Evolutionary conservation across 257 asterid species (phyloP).

Genomic region (Plantago elongata): DNA sequence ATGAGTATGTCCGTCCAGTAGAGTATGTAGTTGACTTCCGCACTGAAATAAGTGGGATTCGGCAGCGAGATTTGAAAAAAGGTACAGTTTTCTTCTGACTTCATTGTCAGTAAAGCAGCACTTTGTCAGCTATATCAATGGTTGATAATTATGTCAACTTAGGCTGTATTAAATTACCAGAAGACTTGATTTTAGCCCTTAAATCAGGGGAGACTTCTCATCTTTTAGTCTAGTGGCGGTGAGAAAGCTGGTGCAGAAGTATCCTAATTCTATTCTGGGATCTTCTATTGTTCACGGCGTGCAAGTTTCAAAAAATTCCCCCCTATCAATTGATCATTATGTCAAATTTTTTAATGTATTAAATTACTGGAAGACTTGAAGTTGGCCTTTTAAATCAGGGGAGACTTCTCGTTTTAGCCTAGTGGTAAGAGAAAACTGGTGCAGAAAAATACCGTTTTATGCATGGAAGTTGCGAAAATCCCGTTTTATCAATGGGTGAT

Average conservation of each 20-base stretch:
- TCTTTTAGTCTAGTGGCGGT: neutral
- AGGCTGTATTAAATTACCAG: neutral
- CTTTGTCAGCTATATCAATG: neutral
- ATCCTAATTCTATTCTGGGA: neutral
- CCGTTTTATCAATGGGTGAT: neutral
- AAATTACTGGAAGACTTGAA: neutral
- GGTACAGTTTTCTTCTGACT: conserved; percentile 37
- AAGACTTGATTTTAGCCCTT: neutral
- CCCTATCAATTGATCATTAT: neutral
- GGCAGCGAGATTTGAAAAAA: conserved; percentile 75
- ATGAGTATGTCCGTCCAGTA: conserved; percentile 84
- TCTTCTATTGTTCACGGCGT: neutral
- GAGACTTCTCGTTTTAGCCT: neutral
- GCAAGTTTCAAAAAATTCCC: neutral
- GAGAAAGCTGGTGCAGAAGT: neutral
- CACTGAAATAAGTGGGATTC: conserved; percentile 88
- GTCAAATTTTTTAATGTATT: neutral
- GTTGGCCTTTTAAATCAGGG: neutral
- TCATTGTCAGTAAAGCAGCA: neutral
- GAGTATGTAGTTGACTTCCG: conserved; percentile 88
- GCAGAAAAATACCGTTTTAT: neutral
- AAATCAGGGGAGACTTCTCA: neutral
- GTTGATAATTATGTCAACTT: neutral
- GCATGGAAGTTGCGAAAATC: neutral
- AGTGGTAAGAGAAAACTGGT: neutral